These are phyloP conservation scores for Erucastrum elatum DNA, from an alignment of 345 rosid genomes.

Conservation along the genomic window DNA sequence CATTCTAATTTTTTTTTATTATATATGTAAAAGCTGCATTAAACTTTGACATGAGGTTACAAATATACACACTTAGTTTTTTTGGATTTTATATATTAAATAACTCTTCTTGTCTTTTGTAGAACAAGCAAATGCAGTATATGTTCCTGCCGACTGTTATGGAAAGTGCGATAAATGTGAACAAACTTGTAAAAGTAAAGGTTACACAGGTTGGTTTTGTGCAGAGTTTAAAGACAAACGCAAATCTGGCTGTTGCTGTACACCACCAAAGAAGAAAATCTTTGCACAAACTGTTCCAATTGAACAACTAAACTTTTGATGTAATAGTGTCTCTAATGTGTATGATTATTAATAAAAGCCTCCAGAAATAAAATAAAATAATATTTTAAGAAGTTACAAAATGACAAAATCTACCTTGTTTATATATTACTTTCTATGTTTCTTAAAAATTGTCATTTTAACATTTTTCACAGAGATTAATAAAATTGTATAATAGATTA, in stretches of 20 bases:
- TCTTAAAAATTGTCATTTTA: too few species aligned
- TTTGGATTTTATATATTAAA: background rate
- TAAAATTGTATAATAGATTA: too few species aligned
- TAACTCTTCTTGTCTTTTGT: background rate
- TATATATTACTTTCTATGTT: too few species aligned
- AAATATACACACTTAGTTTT: background rate
- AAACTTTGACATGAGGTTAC: background rate
- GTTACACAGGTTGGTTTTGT: slow-evolving; percentile 1
- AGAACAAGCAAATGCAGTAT: background rate
- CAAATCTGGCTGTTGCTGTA: background rate
- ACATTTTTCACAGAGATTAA: too few species aligned
- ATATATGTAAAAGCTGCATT: background rate
- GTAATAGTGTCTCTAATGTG: background rate
- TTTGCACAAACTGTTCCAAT: background rate
- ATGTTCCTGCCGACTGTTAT: background rate
- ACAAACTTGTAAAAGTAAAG: background rate
- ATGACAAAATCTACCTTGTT: background rate
- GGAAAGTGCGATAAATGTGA: slow-evolving; percentile 1
- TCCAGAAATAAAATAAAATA: background rate
- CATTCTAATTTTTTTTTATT: background rate
- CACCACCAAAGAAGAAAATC: background rate
- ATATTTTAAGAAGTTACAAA: background rate
- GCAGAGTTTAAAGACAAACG: background rate
- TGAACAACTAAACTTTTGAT: background rate
- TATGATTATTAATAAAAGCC: background rate